These are phyloP conservation scores for Apiotrichum mycotoxinovorans DNA, from an alignment of 1,284 basidiomycete genomes.

Conservation along the genomic window DNA sequence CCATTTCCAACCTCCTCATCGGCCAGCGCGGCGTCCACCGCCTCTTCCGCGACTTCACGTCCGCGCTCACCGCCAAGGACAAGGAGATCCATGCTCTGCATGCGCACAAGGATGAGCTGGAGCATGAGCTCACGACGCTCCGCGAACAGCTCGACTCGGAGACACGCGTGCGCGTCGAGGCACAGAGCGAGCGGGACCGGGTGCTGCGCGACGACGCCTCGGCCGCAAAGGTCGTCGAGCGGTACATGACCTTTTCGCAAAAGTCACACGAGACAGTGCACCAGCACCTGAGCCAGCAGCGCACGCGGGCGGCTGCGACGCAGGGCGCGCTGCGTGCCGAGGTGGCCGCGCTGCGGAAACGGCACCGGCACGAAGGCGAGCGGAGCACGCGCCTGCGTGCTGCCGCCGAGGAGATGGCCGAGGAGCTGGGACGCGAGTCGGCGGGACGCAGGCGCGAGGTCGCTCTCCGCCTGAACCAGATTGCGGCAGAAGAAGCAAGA, in stretches of 20 bases:
- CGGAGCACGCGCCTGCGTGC: conserved; percentile 56
- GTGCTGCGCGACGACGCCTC: conserved; percentile 65
- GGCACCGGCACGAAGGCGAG: conserved; percentile 27
- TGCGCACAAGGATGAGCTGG: conserved; percentile 71
- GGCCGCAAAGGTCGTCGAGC: conserved; percentile 77
- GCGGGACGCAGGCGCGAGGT: conserved; percentile 73
- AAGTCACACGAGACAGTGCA: conserved; percentile 68
- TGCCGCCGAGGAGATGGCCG: conserved; percentile 68
- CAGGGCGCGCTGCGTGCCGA: conserved; percentile 56
- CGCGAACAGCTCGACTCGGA: conserved; percentile 63
- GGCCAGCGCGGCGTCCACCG: conserved; percentile 47
- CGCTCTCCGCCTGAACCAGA: conserved; percentile 62
- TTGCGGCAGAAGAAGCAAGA: conserved; percentile 63
- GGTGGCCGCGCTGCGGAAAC: conserved; percentile 19
- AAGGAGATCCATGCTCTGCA: conserved; percentile 68
- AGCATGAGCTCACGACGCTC: conserved; percentile 55
- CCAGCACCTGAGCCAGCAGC: conserved; percentile 57
- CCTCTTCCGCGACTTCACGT: conserved; percentile 46
- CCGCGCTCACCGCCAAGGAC: conserved; percentile 35
- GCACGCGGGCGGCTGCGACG: conserved; percentile 62
- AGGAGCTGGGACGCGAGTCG: conserved; percentile 67
- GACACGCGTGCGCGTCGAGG: conserved; percentile 60
- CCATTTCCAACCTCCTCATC: conserved; percentile 45
- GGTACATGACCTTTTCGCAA: conserved; percentile 89
- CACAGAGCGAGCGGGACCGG: conserved; percentile 59